These are phyloP conservation scores for Arthroderma sp. DNA, from an alignment of 2,329 filamentous ascomycete species.

Conservation along the genomic window DNA sequence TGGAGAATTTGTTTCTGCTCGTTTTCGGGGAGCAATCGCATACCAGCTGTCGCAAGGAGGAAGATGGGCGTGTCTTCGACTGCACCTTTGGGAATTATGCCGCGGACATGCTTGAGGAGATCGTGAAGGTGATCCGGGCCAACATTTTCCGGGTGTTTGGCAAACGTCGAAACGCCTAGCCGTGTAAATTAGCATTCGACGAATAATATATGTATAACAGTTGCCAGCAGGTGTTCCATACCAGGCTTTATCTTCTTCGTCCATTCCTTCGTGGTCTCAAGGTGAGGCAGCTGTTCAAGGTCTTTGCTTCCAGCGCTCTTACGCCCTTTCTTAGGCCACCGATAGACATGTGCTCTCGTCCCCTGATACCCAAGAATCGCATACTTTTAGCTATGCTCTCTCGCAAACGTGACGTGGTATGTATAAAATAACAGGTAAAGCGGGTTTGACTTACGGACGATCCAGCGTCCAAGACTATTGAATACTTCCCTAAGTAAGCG, in stretches of 20 bases:
- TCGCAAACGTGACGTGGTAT: constrained; percentile 3
- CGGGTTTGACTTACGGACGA: constrained; percentile 54
- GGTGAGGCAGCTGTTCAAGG: constrained; percentile 58
- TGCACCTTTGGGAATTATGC: constrained; percentile 62
- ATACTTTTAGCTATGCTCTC: constrained; percentile 13
- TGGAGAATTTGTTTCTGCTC: constrained; percentile 62
- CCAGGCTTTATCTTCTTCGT: constrained; percentile 91
- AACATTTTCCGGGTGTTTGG: constrained; percentile 59
- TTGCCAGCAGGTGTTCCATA: constrained; percentile 20
- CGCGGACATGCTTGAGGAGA: constrained; percentile 69
- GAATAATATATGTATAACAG: not conserved
- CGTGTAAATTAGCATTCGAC: constrained; percentile 4
- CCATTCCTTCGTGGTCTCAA: constrained; percentile 76
- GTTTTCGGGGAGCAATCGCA: constrained; percentile 66
- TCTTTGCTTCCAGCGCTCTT: constrained; percentile 49
- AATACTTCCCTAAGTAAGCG: constrained; percentile 51
- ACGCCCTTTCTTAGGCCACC: constrained; percentile 63
- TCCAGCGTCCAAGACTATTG: constrained; percentile 91
- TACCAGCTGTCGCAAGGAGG: constrained; percentile 87
- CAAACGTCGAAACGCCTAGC: constrained; percentile 71
- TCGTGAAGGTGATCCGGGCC: constrained; percentile 69
- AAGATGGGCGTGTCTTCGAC: constrained; percentile 82
- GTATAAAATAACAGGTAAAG: not conserved
- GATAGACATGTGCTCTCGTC: constrained; percentile 86
- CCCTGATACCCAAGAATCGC: constrained; percentile 38